phyloP scores from a whole-genome alignment of 192 early-diverging fungal species.

The Backusella parvicylindrica region DNA sequence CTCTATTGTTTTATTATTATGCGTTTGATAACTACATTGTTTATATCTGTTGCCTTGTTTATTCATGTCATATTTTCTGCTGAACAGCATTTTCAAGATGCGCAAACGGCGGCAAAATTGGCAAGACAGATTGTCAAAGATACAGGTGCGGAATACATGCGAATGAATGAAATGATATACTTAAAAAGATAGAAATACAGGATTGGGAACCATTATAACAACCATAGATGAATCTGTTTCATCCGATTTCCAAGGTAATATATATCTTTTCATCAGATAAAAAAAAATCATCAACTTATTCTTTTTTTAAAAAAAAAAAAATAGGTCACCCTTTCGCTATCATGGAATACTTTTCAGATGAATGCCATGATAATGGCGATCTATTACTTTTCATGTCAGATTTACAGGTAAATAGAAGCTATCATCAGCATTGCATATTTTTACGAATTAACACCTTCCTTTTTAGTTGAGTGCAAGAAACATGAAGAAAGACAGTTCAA shows the following conservation, averaged over 20 bases:
- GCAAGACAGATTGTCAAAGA: neutral
- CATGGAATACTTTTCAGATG: slow-evolving; percentile 48
- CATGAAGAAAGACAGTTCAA: slow-evolving; percentile 10
- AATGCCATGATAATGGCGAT: slow-evolving; percentile 39
- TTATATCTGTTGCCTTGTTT: neutral
- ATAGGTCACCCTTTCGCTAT: slow-evolving; percentile 46
- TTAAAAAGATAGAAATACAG: neutral
- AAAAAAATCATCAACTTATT: too few species aligned
- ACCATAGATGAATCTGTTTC: neutral
- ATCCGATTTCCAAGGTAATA: neutral
- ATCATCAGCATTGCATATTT: neutral
- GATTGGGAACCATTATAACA: slow-evolving; percentile 1
- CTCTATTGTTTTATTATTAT: neutral
- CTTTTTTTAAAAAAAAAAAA: neutral
- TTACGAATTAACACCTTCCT: neutral
- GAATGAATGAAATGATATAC: too few species aligned
- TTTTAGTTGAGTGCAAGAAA: slow-evolving; percentile 24
- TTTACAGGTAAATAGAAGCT: slow-evolving; percentile 26
- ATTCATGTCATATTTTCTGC: neutral
- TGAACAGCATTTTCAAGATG: neutral
- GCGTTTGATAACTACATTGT: neutral
- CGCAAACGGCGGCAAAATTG: neutral
- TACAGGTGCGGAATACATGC: neutral
- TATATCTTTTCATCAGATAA: neutral
- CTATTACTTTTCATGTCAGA: slow-evolving; percentile 42